Conservation (phyloP, 2,329 filamentous ascomycete genomes). For the Exophiala sp. region DNA sequence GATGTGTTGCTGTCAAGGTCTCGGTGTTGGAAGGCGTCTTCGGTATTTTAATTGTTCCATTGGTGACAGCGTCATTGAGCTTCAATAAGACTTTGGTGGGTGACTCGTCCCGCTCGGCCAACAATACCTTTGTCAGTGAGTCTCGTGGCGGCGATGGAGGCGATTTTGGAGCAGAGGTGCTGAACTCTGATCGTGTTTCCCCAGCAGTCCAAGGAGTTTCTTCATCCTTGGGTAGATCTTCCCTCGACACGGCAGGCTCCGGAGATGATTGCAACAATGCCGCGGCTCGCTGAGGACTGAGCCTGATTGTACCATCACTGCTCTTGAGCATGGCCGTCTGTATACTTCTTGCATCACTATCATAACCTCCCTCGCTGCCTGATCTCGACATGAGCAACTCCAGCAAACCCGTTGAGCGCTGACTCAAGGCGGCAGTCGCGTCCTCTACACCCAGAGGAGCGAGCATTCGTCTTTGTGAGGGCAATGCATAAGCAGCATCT, state of each 20-base stretch:
- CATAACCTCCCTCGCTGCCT: conserved; percentile 26
- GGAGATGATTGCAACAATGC: neutral
- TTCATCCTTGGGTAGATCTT: too few relatives aligned
- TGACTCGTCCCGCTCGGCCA: conserved; percentile 14
- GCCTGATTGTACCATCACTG: conserved; percentile 15
- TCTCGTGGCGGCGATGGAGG: conserved; percentile 1
- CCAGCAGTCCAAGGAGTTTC: too few relatives aligned
- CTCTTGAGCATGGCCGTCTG: conserved; percentile 19
- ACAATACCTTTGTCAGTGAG: conserved; percentile 9
- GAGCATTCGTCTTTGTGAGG: neutral
- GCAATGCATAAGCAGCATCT: neutral
- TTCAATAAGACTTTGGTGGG: conserved; percentile 7
- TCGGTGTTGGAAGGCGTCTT: neutral
- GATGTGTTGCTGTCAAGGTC: neutral
- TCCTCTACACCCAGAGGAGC: neutral
- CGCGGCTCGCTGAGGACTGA: conserved; percentile 9
- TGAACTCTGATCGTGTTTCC: neutral
- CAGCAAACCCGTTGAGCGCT: conserved; percentile 21
- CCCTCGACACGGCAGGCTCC: neutral
- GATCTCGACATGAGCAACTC: conserved; percentile 25
- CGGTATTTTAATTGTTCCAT: conserved; percentile 15
- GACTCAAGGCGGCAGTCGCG: conserved; percentile 14
- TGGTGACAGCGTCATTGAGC: conserved; percentile 6
- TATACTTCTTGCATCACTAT: conserved; percentile 29
- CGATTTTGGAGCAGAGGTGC: neutral